These are phyloP conservation scores for Arthrobotrys musiformis DNA, from an alignment of 2,329 filamentous ascomycete species.

Conservation along the genomic window DNA sequence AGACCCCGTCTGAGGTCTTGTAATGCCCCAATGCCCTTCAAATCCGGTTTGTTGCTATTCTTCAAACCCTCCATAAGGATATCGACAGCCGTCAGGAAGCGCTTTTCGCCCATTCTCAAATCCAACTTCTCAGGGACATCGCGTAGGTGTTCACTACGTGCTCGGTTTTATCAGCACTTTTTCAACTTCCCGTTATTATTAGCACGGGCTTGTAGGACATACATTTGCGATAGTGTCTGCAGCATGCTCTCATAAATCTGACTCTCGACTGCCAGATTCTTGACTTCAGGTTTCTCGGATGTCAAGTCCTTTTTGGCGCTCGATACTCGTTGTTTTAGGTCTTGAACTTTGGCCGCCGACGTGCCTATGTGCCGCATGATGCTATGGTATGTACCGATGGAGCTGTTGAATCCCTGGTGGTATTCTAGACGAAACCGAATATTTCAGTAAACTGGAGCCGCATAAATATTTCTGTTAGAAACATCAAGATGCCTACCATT, in stretches of 20 bases:
- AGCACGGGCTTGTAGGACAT: constrained; percentile 29
- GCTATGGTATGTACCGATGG: constrained; percentile 98
- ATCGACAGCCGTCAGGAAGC: constrained; percentile 91
- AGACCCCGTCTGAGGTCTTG: constrained; percentile 87
- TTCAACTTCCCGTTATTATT: too few species aligned
- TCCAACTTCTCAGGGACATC: constrained; percentile 91
- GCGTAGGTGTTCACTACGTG: constrained; percentile 78
- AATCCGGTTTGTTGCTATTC: constrained; percentile 83
- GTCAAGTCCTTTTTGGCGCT: constrained; percentile 83
- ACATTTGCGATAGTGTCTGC: constrained; percentile 80
- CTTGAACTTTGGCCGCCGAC: constrained; percentile 85
- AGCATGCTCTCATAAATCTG: constrained; percentile 91
- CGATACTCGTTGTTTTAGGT: constrained; percentile 82
- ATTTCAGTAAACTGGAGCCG: not conserved
- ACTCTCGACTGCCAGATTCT: constrained; percentile 85
- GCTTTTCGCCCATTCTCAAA: constrained; percentile 93
- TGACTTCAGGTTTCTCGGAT: constrained; percentile 87
- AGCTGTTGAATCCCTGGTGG: constrained; percentile 98
- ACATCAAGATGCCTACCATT: constrained; percentile 68
- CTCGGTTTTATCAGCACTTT: too few species aligned
- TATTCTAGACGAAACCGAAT: constrained; percentile 72
- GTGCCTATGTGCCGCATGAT: constrained; percentile 92
- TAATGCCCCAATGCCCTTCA: constrained; percentile 90
- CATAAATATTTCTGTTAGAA: not conserved
- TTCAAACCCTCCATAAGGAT: constrained; percentile 87